phyloP scores from a whole-genome alignment of 306 rosid genomes.

The Cicer arietinum region DNA sequence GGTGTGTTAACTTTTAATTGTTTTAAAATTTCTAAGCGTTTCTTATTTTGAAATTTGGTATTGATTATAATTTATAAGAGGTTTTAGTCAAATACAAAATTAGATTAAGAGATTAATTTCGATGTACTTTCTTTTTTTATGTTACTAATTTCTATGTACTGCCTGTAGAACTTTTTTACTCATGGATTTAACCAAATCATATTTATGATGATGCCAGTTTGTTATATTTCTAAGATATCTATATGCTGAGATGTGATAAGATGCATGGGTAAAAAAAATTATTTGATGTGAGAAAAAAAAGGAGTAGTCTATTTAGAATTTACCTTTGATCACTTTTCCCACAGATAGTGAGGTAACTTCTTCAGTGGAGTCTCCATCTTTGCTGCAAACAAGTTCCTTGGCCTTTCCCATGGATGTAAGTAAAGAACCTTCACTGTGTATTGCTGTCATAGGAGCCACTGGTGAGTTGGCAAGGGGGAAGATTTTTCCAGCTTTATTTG shows the following conservation, averaged over 20 bases:
- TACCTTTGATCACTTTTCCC: conserved; percentile 33
- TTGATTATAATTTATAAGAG: neutral
- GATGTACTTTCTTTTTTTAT: no score
- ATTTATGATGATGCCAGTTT: neutral
- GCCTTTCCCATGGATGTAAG: conserved; percentile 42
- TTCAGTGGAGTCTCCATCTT: conserved; percentile 49
- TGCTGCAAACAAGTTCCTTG: conserved; percentile 49
- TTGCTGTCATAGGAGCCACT: conserved; percentile 92
- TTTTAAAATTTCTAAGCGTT: conserved; percentile 10
- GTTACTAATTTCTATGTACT: neutral
- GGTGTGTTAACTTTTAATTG: conserved; percentile 29
- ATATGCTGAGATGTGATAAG: neutral
- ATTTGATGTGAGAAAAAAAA: neutral
- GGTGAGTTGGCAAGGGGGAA: conserved; percentile 90
- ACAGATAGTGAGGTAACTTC: conserved; percentile 47
- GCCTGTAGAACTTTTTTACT: neutral
- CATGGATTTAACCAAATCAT: neutral
- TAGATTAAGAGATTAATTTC: neutral
- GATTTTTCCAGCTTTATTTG: conserved; percentile 91
- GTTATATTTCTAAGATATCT: neutral
- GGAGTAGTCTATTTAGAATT: neutral
- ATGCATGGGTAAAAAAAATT: neutral
- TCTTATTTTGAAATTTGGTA: neutral
- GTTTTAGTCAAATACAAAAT: no score
- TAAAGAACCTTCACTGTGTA: conserved; percentile 68